Conservation (phyloP, 768 basidiomycete genomes). For the Leccinum imitatum region DNA sequence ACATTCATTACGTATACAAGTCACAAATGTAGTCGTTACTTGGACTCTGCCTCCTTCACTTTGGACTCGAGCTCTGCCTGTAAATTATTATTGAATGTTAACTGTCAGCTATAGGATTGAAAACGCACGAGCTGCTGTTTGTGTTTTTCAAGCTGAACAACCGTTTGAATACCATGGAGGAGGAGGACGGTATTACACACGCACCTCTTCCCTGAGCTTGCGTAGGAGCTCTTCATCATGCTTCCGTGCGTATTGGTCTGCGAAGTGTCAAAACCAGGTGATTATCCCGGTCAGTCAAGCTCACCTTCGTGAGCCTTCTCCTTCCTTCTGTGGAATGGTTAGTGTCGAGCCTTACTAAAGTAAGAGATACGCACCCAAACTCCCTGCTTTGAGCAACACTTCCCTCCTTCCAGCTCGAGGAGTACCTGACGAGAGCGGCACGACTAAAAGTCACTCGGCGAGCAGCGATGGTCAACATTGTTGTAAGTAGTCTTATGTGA, state of each 20-base stretch:
- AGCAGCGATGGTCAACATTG: slow-evolving; percentile 25
- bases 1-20: background rate
- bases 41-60: slow-evolving; percentile 24
- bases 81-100: slow-evolving; percentile 14
- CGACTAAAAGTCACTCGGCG: slow-evolving; percentile 44
- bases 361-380: slow-evolving; percentile 49
- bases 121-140: slow-evolving; percentile 34
- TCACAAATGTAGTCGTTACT: slow-evolving; percentile 12
- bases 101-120: slow-evolving; percentile 7
- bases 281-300: slow-evolving; percentile 5
- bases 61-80: slow-evolving; percentile 33
- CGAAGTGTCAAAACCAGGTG: slow-evolving; percentile 2
- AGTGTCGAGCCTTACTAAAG: background rate
- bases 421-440: slow-evolving; percentile 35
- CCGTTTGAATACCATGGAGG: background rate
- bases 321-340: slow-evolving; percentile 51
- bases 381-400: slow-evolving; percentile 60
- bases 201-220: slow-evolving; percentile 59
- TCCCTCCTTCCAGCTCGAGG: slow-evolving; percentile 48
- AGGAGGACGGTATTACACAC: slow-evolving; percentile 22
- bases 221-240: slow-evolving; percentile 58
- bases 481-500: background rate
- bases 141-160: slow-evolving; percentile 30
- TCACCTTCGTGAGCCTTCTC: slow-evolving; percentile 70
- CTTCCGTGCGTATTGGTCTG: slow-evolving; percentile 64